These are phyloP conservation scores for Candolleomyces efflorescens DNA, from an alignment of 768 basidiomycete species.

Conservation along the genomic window DNA sequence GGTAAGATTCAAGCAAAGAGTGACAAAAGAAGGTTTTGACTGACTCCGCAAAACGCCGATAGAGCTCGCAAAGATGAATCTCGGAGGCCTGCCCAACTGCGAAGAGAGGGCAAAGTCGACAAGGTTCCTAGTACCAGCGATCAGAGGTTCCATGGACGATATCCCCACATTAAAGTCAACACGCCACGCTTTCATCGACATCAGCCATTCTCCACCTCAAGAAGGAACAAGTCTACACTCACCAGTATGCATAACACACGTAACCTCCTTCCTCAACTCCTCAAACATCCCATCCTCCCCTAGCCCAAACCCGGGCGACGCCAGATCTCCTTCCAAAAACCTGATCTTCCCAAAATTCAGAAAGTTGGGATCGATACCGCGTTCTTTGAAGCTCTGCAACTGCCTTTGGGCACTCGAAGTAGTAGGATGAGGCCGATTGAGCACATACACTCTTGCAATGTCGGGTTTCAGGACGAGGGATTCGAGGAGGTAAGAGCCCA, in stretches of 20 bases:
- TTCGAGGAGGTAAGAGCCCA: constrained; percentile 31
- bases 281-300: constrained; percentile 15
- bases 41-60: constrained; percentile 22
- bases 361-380: constrained; percentile 22
- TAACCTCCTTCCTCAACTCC: constrained; percentile 27
- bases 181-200: constrained; percentile 31
- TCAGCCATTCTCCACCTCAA: not conserved
- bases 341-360: constrained; percentile 28
- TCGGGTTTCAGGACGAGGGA: constrained; percentile 19
- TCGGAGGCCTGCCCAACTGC: constrained; percentile 18
- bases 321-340: constrained; percentile 32
- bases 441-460: constrained; percentile 27
- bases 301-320: constrained; percentile 25
- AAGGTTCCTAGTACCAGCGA: constrained; percentile 36
- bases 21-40: not conserved
- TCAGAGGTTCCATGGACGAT: constrained; percentile 38
- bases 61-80: constrained; percentile 36
- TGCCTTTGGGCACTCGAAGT: constrained; percentile 16
- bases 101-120: constrained; percentile 35
- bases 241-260: constrained; percentile 36
- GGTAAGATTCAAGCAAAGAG: not conserved
- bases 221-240: not conserved
- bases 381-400: constrained; percentile 14
- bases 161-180: constrained; percentile 43
- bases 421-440: constrained; percentile 23